These are phyloP conservation scores for Periglandula ipomoeae DNA, from an alignment of 2,329 filamentous ascomycete genomes.

Conservation along the genomic window DNA sequence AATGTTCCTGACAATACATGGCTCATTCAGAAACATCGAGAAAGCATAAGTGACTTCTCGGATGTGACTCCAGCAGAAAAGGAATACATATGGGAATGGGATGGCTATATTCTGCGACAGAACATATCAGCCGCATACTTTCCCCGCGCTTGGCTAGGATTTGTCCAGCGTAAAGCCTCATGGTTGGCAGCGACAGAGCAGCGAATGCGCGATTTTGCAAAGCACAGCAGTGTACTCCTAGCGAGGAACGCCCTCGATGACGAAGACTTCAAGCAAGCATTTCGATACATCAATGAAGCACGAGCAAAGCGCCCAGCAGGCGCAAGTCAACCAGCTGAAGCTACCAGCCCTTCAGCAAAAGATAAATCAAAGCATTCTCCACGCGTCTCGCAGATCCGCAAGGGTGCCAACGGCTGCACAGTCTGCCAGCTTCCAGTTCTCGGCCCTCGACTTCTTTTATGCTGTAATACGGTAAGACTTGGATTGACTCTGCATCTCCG, in stretches of 20 bases:
- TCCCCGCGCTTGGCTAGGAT: constrained; percentile 41
- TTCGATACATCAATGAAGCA: constrained; percentile 33
- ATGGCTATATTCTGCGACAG: constrained; percentile 42
- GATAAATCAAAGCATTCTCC: constrained; percentile 18
- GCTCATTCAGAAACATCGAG: constrained; percentile 50
- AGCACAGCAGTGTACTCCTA: constrained; percentile 43
- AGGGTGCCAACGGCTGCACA: constrained; percentile 35
- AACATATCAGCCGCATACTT: constrained; percentile 42
- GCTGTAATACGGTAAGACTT: constrained; percentile 37
- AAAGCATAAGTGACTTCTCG: constrained; percentile 47
- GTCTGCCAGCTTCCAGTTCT: constrained; percentile 39
- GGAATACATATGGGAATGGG: constrained; percentile 51
- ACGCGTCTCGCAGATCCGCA: constrained; percentile 27
- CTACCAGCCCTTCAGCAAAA: background rate
- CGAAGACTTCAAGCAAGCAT: constrained; percentile 31
- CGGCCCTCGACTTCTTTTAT: constrained; percentile 38
- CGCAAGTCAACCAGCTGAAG: background rate
- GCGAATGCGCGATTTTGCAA: constrained; percentile 45
- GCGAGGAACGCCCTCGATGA: constrained; percentile 39
- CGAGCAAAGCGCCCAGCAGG: constrained; percentile 18
- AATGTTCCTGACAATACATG: constrained; percentile 38
- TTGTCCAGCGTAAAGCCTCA: constrained; percentile 37
- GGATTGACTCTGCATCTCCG: background rate
- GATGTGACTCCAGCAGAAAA: constrained; percentile 46
- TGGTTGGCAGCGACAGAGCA: constrained; percentile 42